Conservation (phyloP, 140 eudicot species). For the Oenanthe javanica region DNA sequence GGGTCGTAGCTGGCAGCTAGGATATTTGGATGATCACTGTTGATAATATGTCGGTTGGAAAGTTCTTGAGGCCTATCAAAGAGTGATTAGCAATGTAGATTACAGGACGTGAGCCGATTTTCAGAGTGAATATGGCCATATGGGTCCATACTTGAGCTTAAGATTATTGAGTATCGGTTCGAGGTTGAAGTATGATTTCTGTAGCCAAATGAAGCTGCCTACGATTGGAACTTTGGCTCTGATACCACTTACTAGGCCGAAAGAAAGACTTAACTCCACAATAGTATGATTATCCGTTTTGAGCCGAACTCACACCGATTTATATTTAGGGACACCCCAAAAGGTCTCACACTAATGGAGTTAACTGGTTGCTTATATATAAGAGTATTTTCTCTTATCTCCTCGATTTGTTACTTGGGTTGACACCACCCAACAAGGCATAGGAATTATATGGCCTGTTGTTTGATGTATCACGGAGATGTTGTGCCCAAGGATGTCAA, state of each 20-base stretch:
- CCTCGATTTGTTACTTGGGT: too few relatives aligned
- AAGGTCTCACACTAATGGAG: too few relatives aligned
- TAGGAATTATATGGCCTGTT: constrained; percentile 57
- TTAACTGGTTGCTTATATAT: too few relatives aligned
- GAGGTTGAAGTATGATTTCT: constrained; percentile 15
- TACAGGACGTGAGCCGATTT: constrained; percentile 18
- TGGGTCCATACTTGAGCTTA: constrained; percentile 30
- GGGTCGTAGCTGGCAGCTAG: constrained; percentile 29
- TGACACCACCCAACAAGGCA: constrained; percentile 24
- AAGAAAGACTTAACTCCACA: too few relatives aligned
- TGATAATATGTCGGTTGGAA: constrained; percentile 7
- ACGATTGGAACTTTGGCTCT: not conserved
- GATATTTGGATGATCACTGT: constrained; percentile 20
- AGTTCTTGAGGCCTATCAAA: constrained; percentile 31
- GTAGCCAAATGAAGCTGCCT: constrained; percentile 23
- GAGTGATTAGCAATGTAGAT: constrained; percentile 23
- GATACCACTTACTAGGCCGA: too few relatives aligned
- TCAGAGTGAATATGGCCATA: constrained; percentile 18
- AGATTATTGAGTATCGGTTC: constrained; percentile 22
- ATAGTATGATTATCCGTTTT: too few relatives aligned
- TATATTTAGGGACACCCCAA: too few relatives aligned
- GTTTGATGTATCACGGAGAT: constrained; percentile 59
- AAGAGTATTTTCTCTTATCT: too few relatives aligned
- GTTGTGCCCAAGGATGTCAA: constrained; percentile 51
- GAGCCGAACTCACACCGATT: too few relatives aligned